These are phyloP conservation scores for Chondrus crispus DNA, from an alignment of 23 red algal genomes.

Conservation along the genomic window DNA sequence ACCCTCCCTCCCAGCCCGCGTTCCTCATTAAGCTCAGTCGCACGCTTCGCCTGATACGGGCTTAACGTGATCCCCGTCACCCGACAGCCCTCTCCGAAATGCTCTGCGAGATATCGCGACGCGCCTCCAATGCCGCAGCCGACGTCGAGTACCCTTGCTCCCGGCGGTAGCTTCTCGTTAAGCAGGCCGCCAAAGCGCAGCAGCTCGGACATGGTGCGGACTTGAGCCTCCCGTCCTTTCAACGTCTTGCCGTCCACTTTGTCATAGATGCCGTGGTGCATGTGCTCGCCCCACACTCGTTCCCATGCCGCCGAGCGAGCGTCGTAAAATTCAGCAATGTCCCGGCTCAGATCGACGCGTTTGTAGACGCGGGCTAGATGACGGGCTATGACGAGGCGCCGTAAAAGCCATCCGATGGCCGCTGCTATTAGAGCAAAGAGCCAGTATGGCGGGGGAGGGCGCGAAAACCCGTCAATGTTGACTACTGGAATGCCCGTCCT, in stretches of 20 bases:
- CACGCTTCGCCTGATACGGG: conserved; percentile 75
- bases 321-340: conserved; percentile 76
- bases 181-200: conserved; percentile 39
- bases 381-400: conserved; percentile 33
- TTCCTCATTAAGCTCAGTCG: conserved; percentile 60
- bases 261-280: conserved; percentile 96
- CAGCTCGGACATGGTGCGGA: conserved; percentile 84
- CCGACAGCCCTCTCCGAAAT: conserved; percentile 60
- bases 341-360: conserved; percentile 33
- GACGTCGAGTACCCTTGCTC: conserved; percentile 73
- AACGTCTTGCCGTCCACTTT: conserved; percentile 33
- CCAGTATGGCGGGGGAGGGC: conserved; percentile 18
- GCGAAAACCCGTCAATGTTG: not conserved
- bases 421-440: not conserved
- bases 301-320: conserved; percentile 75
- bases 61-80: conserved; percentile 90
- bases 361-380: conserved; percentile 9
- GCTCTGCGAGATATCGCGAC: conserved; percentile 80
- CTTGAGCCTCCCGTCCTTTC: conserved; percentile 65
- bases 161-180: not conserved
- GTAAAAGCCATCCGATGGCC: not conserved
- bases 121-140: conserved; percentile 98
- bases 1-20: conserved; percentile 56
- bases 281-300: conserved; percentile 96
- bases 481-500: conserved; percentile 18